phyloP scores from a whole-genome alignment of 2,329 filamentous ascomycete genomes.

The Cercospora sojina region DNA sequence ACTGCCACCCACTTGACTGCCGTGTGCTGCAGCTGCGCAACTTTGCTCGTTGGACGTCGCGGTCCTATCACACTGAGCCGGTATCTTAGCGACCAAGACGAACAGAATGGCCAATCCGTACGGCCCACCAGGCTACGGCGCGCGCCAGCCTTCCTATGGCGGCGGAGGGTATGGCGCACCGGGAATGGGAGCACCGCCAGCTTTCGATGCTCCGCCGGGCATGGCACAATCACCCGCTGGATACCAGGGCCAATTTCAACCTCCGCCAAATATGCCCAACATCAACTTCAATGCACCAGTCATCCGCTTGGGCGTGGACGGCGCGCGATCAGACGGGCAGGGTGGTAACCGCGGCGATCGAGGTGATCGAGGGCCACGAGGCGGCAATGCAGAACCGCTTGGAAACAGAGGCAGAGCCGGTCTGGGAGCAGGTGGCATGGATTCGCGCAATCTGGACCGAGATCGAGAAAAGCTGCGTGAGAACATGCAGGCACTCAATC shows the following conservation, averaged over 20 bases:
- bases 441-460: conserved; percentile 58
- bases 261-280: conserved; percentile 87
- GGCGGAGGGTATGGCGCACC: conserved; percentile 53
- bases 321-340: conserved; percentile 56
- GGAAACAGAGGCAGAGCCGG: conserved; percentile 48
- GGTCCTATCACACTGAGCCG: neutral
- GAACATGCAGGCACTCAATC: conserved; percentile 56
- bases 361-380: conserved; percentile 26
- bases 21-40: neutral
- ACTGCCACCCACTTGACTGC: neutral
- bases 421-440: conserved; percentile 52
- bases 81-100: neutral
- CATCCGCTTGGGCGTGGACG: conserved; percentile 82
- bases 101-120: conserved; percentile 39
- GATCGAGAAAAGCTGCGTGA: conserved; percentile 35
- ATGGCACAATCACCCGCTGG: conserved; percentile 74
- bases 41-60: neutral
- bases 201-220: conserved; percentile 74
- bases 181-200: conserved; percentile 75
- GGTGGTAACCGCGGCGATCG: conserved; percentile 46
- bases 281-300: conserved; percentile 98
- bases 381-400: conserved; percentile 42
- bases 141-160: conserved; percentile 59
- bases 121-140: conserved; percentile 60
- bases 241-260: conserved; percentile 80